These are phyloP conservation scores for Pythium phragmiticola DNA, from an alignment of 352 stramenopile genomes.

Conservation along the genomic window DNA sequence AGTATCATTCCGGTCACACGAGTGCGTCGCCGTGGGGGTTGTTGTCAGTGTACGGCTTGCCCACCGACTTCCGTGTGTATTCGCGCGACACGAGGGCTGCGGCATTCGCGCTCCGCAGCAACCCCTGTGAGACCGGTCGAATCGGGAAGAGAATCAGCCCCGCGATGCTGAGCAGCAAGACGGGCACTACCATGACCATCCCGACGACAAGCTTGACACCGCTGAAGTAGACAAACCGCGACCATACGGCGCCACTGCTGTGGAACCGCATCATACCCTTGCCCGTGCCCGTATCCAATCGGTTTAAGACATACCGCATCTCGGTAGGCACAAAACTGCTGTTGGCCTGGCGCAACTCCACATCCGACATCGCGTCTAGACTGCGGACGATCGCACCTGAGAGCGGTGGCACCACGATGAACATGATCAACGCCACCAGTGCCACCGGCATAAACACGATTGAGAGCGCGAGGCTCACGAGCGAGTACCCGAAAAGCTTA, in stretches of 20 bases:
- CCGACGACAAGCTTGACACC: conserved; percentile 64
- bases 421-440: conserved; percentile 50
- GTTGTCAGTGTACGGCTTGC: conserved; percentile 39
- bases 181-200: conserved; percentile 49
- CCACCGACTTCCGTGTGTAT: conserved; percentile 61
- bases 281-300: conserved; percentile 29
- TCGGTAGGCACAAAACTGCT: conserved; percentile 51
- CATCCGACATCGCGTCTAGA: conserved; percentile 69
- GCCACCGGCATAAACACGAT: conserved; percentile 58
- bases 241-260: conserved; percentile 52
- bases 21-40: conserved; percentile 27
- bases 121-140: conserved; percentile 39
- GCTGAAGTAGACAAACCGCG: conserved; percentile 69
- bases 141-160: conserved; percentile 60
- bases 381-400: conserved; percentile 48
- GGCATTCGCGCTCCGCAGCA: conserved; percentile 43
- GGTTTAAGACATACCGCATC: conserved; percentile 55
- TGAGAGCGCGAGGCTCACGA: conserved; percentile 53
- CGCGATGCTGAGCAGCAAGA: conserved; percentile 52
- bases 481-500: conserved; percentile 66
- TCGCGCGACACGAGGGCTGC: conserved; percentile 64
- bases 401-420: conserved; percentile 58
- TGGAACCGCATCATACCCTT: conserved; percentile 59
- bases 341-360: conserved; percentile 78
- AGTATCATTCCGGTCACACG: conserved; percentile 21